A percentile compares a stretch with the other conserved stretches of the same genome.
phyloP scores from a whole-genome alignment of 1,139 yeast genomes.

The Blastobotrys petasosporus region DNA sequence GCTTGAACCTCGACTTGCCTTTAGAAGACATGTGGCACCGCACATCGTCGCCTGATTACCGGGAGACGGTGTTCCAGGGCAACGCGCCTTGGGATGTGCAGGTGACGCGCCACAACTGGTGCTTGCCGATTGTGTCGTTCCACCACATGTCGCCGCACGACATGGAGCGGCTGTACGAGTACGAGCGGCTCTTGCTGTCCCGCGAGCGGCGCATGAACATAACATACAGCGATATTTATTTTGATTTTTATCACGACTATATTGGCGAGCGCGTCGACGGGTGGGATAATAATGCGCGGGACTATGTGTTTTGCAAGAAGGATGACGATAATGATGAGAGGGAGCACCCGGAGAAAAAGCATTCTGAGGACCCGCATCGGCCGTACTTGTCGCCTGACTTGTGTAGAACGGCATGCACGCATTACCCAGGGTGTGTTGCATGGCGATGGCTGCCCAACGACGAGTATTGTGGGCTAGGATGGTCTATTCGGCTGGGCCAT shows the following conservation, averaged over 20 bases:
- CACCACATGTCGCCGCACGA: conserved; percentile 30
- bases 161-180: conserved; percentile 31
- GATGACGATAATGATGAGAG: conserved; percentile 12
- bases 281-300: conserved; percentile 27
- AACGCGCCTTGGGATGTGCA: conserved; percentile 20
- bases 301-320: conserved; percentile 12
- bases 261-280: conserved; percentile 20
- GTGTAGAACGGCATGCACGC: conserved; percentile 5
- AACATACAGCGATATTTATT: conserved; percentile 28
- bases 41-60: conserved; percentile 2
- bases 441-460: conserved; percentile 9
- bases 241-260: conserved; percentile 30
- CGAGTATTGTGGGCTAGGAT: conserved; percentile 10
- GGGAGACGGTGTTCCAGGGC: conserved; percentile 11
- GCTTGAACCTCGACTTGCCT: conserved; percentile 6
- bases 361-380: neutral
- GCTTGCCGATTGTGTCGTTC: conserved; percentile 30
- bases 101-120: conserved; percentile 25
- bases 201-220: conserved; percentile 14
- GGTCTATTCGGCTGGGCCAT: conserved; percentile 11
- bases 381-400: conserved; percentile 8
- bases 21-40: conserved; percentile 1
- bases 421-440: conserved; percentile 3
- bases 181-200: conserved; percentile 26
- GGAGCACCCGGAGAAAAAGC: neutral